Base-by-base conservation (phyloP, 1,139 yeast genomes). In the Geotrichum australiense region DNA sequence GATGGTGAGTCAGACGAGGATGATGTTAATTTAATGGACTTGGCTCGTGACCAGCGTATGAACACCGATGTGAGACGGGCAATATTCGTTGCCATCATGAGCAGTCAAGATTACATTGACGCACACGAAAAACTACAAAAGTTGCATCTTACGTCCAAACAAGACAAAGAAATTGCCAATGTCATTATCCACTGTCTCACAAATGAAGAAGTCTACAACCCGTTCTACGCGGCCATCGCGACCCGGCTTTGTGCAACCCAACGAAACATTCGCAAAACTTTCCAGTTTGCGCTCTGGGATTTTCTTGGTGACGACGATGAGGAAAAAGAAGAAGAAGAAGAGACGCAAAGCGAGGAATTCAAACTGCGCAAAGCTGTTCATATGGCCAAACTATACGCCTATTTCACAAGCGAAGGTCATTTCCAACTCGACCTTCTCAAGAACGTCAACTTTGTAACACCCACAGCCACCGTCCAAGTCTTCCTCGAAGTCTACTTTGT, bases 51-150 rank as follows among this genome's bases (percentile, higher is more conserved):
- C 34, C 96, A 87, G 57, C 69, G 97, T 50, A 89, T 93, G 94
- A 91, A 93, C 59, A 91, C 97, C 0, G 96, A 89, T 58, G 75
- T 91, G 32, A 78, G 98, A 64, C 74, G 96, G 47, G 96, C 97
- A 1, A 79, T 93, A 11, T 93, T 91, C 56, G 78, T 93, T 25
- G 85, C 96, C 22, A 78, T 93, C 11, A 87, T 91, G 96, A 86
- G 96, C 6, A 94, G 96, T 1, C 82, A 80, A 51, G 98, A 93
- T 61, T 93, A 76, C 53, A 69, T 85, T 53, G 97, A 93, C 62
- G 94, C 96, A 0, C 76, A 78, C 49, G 77, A 84, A 14, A 81
- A 86, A 50, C 59, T 93, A 35, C 93, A 86, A 55, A 87, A 87
- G 54, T 63, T 93, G 42, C 74, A 79, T 23, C 69, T 93, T 51